These are phyloP conservation scores for Populus hybrid DNA, from an alignment of 441 rosid species.

Conservation along the genomic window DNA sequence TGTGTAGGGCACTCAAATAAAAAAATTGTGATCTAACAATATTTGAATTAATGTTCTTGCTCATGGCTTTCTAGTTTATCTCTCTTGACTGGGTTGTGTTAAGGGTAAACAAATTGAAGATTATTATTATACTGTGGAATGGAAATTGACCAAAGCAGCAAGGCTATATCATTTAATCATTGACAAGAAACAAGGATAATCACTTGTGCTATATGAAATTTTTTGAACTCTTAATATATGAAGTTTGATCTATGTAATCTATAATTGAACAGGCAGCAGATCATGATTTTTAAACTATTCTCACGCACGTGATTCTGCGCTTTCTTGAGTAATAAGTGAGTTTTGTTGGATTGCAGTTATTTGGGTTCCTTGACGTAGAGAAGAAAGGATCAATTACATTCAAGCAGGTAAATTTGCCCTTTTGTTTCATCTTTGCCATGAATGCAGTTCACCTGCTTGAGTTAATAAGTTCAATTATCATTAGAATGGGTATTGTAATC, in stretches of 20 bases:
- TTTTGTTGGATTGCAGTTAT: constrained; percentile 48
- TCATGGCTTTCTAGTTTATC: neutral
- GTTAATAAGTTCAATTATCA: neutral
- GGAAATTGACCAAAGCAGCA: neutral
- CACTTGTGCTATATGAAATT: neutral
- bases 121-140: neutral
- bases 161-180: neutral
- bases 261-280: neutral
- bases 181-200: neutral
- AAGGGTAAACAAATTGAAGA: neutral
- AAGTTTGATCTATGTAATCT: neutral
- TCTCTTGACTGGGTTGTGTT: neutral
- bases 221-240: neutral
- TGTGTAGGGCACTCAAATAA: neutral
- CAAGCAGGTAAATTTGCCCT: constrained; percentile 57
- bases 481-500: neutral
- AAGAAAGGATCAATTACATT: constrained; percentile 70
- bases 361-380: constrained; percentile 76
- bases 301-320: neutral
- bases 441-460: neutral
- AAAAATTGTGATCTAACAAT: neutral
- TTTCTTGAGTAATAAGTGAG: constrained; percentile 11
- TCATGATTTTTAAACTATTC: neutral
- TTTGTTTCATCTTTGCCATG: neutral
- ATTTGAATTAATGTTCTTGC: neutral